Evolutionary conservation across 2,329 filamentous ascomycete genomes (phyloP).

Genomic region (Emergomyces orientalis): DNA sequence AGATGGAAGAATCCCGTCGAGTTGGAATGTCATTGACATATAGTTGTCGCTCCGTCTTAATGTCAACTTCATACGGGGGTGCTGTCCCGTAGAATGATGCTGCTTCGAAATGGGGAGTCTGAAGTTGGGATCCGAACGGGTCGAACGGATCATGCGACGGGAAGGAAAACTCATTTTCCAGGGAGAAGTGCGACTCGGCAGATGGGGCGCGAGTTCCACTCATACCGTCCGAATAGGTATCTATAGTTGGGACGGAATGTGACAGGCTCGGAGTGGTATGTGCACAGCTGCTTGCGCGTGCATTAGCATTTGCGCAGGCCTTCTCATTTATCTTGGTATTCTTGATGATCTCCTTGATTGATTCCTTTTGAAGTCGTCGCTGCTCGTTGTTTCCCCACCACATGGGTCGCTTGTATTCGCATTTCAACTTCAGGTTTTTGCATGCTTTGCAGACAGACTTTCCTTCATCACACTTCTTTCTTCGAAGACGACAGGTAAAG

Average conservation of each 20-base stretch:
- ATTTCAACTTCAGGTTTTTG: slow-evolving; percentile 66
- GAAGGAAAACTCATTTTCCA: slow-evolving; percentile 57
- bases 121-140: slow-evolving; percentile 33
- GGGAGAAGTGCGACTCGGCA: slow-evolving; percentile 67
- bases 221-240: slow-evolving; percentile 66
- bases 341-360: slow-evolving; percentile 97
- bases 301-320: slow-evolving; percentile 41
- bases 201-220: slow-evolving; percentile 66
- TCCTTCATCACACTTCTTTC: slow-evolving; percentile 62
- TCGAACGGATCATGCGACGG: slow-evolving; percentile 40
- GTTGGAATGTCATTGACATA: slow-evolving; percentile 86
- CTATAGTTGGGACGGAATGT: slow-evolving; percentile 71
- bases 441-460: slow-evolving; percentile 57
- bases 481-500: slow-evolving; percentile 57
- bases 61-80: slow-evolving; percentile 83
- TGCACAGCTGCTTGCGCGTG: slow-evolving; percentile 23
- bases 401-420: slow-evolving; percentile 91
- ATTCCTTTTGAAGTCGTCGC: slow-evolving; percentile 77
- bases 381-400: slow-evolving; percentile 97
- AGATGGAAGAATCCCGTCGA: slow-evolving; percentile 74
- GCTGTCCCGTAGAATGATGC: slow-evolving; percentile 51
- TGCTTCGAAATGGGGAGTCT: slow-evolving; percentile 48
- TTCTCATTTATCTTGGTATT: slow-evolving; percentile 91
- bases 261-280: slow-evolving; percentile 68
- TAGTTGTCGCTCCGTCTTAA: slow-evolving; percentile 91